A percentile compares a stretch with the other conserved stretches of the same genome.
Conservation (phyloP, 192 early-diverging fungal species). For the Funneliformis mosseae region DNA sequence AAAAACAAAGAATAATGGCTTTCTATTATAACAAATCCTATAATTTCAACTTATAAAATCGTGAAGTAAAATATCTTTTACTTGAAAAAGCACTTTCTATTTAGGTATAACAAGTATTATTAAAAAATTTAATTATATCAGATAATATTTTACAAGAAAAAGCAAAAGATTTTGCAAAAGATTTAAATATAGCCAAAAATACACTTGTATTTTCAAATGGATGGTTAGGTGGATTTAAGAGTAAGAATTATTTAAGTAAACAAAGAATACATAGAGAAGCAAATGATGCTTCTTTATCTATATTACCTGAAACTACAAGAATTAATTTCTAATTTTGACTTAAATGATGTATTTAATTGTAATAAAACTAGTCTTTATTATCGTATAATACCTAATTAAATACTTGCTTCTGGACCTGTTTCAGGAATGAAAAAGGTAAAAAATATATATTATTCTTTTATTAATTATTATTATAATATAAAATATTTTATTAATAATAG, state of each 20-base stretch:
- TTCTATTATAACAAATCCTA: neutral
- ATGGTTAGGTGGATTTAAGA: constrained; percentile 1
- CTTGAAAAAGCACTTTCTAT: too few species aligned
- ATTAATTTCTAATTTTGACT: neutral
- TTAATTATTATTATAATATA: too few species aligned
- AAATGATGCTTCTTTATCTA: neutral
- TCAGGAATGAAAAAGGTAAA: neutral
- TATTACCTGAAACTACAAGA: neutral
- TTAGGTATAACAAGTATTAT: too few species aligned
- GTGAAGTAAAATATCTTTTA: too few species aligned
- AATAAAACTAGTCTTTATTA: neutral
- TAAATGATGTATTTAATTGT: neutral
- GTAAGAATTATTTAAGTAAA: neutral
- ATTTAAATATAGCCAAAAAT: neutral
- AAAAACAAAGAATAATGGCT: neutral
- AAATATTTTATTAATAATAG: too few species aligned
- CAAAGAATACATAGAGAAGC: neutral
- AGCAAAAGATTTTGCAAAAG: too few species aligned
- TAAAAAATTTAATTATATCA: too few species aligned
- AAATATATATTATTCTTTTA: too few species aligned
- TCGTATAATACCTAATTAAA: neutral
- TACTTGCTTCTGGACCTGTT: neutral
- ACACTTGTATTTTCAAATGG: constrained; percentile 1
- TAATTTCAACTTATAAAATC: neutral
- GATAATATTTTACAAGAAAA: too few species aligned